Evolutionary conservation across 73 alveolate genomes (phyloP), one percentile per base, ranked within the genome.

Genomic region (Paramecium biaurelia): DNA sequence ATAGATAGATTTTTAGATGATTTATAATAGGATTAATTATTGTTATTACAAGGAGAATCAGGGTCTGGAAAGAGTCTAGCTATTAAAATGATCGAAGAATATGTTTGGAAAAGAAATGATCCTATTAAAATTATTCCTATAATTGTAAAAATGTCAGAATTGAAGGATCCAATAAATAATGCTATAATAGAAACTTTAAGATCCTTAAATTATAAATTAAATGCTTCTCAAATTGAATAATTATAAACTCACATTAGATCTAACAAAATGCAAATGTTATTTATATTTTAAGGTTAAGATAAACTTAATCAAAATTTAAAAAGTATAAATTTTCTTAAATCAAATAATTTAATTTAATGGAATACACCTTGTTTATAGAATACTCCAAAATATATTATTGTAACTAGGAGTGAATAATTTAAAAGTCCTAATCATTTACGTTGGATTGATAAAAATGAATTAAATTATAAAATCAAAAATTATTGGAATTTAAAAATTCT

Each of bases 41-140:
- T 63, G 11, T 18, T 63, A 26, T 63, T 63, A 63, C 4, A 63
- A 30, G 84, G 84, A 11, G 84, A 63, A 14, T 26, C 84, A 30
- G 84, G 84, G 12, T 63, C 15, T 1, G 84, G 84, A 14, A 63
- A 63, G 24, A 63, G 84, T 26, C 5, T 63, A 30, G 84, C 84
- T 2, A 63, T 30, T 11, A 63, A 32, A 26, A 63, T 63, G 84
- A 63, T 63, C 3, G 84, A 63, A 32, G 84, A 63, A 10, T 63
- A 30, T 26, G 45, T 63, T 30, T 63, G 84, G 84, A 63, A 63
- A 63, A 63, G 84, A 63, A 63, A 63, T 63, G 84, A 63, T 24
- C 49, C 84, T 4, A 63, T 63, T 8, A 63, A 63, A 63, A 63
- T 63, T 26, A 63, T 63, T 32, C 84, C 84, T 2, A 63, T 63